Base-by-base conservation (phyloP, 345 rosid species). In the Aquilaria yunnanensis region DNA sequence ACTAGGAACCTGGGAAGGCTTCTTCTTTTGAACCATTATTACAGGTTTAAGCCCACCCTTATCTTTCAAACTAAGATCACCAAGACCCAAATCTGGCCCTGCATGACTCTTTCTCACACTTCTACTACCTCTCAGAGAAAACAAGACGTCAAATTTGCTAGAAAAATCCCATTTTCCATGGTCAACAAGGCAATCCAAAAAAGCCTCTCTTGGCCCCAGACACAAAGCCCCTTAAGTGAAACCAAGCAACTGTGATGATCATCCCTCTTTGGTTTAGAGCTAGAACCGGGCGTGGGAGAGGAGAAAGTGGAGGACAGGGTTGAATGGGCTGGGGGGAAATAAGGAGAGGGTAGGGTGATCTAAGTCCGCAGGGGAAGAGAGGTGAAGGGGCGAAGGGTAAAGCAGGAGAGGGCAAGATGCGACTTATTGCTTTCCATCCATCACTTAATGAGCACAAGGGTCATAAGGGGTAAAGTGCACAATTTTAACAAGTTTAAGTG, bases 171-270 rank as follows among this genome's bases (percentile, higher is more conserved):
- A 83, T 59, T 80, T 78, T 59, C 65, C 68, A 60, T 72, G 75
- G 31, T 67, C 59, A 13, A 78, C 70, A 55, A 78, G 81, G 57
- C 86, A 83, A 63, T 82, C 16, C 86, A 45, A 79, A 77, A 55
- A 82, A 84, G 0, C 78, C 82, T 67, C 95, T 79, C 69, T 80
- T 84, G 14, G 86, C 83, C 3, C 88, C 83, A 30, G 85, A 74
- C 3, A 74, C 69, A 6, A 70, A 77, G 16, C 64, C 74, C 74
- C 67, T 81, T 81, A 55, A 75, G 66, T 52, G 87, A 64, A 58
- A 68, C 54, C 67, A 67, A 32, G 12, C 57, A 54, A 14, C 57
- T 55, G 54, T 67, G 64, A 57, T n/a, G 63, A 59, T 63, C 74
- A 6, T 65, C 79, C 65, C 88, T 71, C 29, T 70, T 79, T 10